Evolutionary conservation across 495 filamentous ascomycete species (phyloP).

Genomic region (Penicillium alfredii): DNA sequence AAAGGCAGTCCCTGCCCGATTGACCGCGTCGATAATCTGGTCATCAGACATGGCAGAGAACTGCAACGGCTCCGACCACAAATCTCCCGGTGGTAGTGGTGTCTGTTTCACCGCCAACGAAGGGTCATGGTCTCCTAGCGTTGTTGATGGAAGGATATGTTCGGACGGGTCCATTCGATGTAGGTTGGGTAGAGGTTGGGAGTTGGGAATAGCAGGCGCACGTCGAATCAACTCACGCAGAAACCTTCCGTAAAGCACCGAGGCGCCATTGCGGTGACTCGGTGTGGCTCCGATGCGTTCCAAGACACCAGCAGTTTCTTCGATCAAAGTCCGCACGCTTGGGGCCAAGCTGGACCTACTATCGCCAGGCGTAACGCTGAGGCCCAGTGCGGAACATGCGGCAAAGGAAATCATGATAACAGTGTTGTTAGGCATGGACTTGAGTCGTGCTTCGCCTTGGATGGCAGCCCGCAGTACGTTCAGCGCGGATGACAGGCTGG

Average conservation of each 20-base stretch:
- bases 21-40: constrained; percentile 58
- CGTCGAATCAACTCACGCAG: constrained; percentile 52
- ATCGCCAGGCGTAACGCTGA: constrained; percentile 52
- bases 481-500: constrained; percentile 60
- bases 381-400: constrained; percentile 61
- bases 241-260: constrained; percentile 56
- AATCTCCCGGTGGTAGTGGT: constrained; percentile 16
- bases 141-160: no score
- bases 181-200: constrained; percentile 6
- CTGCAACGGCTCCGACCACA: constrained; percentile 51
- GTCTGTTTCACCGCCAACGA: constrained; percentile 14
- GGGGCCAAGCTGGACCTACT: constrained; percentile 54
- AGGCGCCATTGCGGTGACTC: constrained; percentile 57
- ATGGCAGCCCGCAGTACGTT: constrained; percentile 70
- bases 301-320: constrained; percentile 61
- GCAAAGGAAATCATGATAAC: constrained; percentile 74
- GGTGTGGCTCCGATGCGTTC: constrained; percentile 62
- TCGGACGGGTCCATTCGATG: constrained; percentile 4
- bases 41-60: constrained; percentile 64
- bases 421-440: constrained; percentile 73
- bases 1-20: constrained; percentile 51
- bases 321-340: constrained; percentile 61
- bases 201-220: constrained; percentile 10
- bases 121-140: constrained; percentile 11
- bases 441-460: constrained; percentile 61